A percentile compares a stretch with the other conserved stretches of the same genome.
These are phyloP conservation scores for Aspergillus fumigatus DNA, from an alignment of 2,329 filamentous ascomycete species.

Conservation along the genomic window DNA sequence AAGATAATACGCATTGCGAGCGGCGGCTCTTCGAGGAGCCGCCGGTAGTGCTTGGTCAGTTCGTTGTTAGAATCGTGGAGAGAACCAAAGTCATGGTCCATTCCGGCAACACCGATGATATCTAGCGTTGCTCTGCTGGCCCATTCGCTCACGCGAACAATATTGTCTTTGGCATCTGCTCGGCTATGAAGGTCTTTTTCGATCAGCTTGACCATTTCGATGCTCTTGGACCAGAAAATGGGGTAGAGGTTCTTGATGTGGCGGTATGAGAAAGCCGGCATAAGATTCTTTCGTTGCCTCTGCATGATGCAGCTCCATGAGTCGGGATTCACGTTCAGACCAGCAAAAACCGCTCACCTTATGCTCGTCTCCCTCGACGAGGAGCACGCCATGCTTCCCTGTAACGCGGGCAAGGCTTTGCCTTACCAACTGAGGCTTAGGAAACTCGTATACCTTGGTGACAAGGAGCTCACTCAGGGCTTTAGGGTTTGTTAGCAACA, in stretches of 20 bases:
- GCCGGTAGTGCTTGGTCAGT: slow-evolving; percentile 44
- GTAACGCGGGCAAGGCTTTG: slow-evolving; percentile 32
- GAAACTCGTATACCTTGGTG: slow-evolving; percentile 65
- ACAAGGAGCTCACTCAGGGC: slow-evolving; percentile 66
- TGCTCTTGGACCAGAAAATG: slow-evolving; percentile 73
- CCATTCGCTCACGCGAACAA: slow-evolving; percentile 60
- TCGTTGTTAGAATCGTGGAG: slow-evolving; percentile 57
- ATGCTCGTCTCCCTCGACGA: slow-evolving; percentile 89
- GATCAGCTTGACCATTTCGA: slow-evolving; percentile 63
- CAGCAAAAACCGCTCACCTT: slow-evolving; percentile 45
- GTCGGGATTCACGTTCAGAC: too few species aligned
- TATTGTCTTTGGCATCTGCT: slow-evolving; percentile 30
- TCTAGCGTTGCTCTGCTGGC: slow-evolving; percentile 66
- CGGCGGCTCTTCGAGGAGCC: slow-evolving; percentile 19
- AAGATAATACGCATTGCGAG: slow-evolving; percentile 44
- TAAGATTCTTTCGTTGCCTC: slow-evolving; percentile 67
- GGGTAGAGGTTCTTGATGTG: slow-evolving; percentile 82
- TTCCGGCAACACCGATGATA: slow-evolving; percentile 68
- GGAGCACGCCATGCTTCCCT: slow-evolving; percentile 47
- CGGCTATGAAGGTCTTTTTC: slow-evolving; percentile 39
- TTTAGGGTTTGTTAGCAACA: slow-evolving; percentile 60
- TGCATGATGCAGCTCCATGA: slow-evolving; percentile 9
- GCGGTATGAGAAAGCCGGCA: slow-evolving; percentile 79
- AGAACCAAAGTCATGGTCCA: slow-evolving; percentile 67
- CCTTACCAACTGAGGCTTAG: slow-evolving; percentile 55